phyloP scores from a whole-genome alignment of 169 alveolate genomes.

The Ichthyophthirius multifiliis region DNA sequence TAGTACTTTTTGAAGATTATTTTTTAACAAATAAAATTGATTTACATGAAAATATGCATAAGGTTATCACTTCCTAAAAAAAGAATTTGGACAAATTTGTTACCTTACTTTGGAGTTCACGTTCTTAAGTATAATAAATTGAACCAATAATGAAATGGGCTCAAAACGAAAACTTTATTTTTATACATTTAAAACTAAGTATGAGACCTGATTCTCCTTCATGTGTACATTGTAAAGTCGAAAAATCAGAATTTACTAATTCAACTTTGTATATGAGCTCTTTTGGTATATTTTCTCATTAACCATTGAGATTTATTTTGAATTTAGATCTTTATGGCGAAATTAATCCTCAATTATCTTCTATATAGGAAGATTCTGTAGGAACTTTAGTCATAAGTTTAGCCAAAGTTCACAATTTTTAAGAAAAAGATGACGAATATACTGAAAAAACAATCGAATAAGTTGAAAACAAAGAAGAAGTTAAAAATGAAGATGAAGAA shows the following conservation, averaged over 20 bases:
- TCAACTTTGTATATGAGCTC: slow-evolving; percentile 25
- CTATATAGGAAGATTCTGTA: slow-evolving; percentile 19
- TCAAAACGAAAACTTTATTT: slow-evolving; percentile 18
- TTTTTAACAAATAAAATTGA: slow-evolving; percentile 25
- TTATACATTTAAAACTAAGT: slow-evolving; percentile 15
- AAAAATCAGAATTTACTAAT: slow-evolving; percentile 19
- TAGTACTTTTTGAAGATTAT: slow-evolving; percentile 28
- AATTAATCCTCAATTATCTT: slow-evolving; percentile 12
- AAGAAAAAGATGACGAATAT: background rate
- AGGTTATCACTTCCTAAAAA: background rate
- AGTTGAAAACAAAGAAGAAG: background rate
- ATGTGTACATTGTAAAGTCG: slow-evolving; percentile 28
- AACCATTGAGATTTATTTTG: slow-evolving; percentile 25
- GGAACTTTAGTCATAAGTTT: slow-evolving; percentile 32
- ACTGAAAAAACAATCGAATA: background rate
- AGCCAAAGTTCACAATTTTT: slow-evolving; percentile 9
- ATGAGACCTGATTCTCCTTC: slow-evolving; percentile 38
- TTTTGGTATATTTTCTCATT: slow-evolving; percentile 28
- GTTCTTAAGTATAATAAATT: slow-evolving; percentile 10
- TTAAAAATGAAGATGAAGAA: background rate
- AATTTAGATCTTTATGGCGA: slow-evolving; percentile 6
- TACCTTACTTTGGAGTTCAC: slow-evolving; percentile 10
- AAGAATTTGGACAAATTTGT: slow-evolving; percentile 13
- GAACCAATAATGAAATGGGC: slow-evolving; percentile 39
- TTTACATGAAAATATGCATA: slow-evolving; percentile 19